Conservation (phyloP, 2,329 filamentous ascomycete species). For the Nothopassalora personata region DNA sequence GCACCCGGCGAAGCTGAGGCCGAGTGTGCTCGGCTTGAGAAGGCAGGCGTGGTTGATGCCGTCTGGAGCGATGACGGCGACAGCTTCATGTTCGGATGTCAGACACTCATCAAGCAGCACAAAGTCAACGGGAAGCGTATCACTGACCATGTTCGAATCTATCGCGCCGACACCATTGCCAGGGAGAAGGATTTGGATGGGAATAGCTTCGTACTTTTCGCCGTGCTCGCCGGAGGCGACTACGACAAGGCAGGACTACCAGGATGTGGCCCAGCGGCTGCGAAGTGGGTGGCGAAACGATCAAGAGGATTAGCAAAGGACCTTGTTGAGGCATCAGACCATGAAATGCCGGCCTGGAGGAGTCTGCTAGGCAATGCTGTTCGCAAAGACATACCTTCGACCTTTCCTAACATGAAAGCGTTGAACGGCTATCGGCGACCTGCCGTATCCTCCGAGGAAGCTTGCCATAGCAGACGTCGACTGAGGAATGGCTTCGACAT, state of each 20-base stretch:
- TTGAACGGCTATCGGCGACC: constrained; percentile 37
- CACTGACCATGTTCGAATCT: constrained; percentile 30
- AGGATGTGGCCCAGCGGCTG: constrained; percentile 34
- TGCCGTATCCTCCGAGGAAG: constrained; percentile 30
- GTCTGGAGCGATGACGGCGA: constrained; percentile 48
- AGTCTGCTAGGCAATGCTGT: constrained; percentile 18
- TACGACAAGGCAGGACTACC: constrained; percentile 36
- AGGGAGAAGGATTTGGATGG: constrained; percentile 30
- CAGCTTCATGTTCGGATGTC: constrained; percentile 45
- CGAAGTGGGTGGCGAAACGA: constrained; percentile 25
- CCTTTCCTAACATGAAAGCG: constrained; percentile 25
- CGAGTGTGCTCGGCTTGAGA: constrained; percentile 44
- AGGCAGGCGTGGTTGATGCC: constrained; percentile 43
- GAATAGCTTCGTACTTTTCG: constrained; percentile 38
- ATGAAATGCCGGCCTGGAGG: constrained; percentile 26
- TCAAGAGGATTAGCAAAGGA: constrained; percentile 32
- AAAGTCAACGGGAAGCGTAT: constrained; percentile 35
- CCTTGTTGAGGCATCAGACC: constrained; percentile 23
- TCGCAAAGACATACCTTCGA: constrained; percentile 18
- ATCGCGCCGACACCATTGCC: constrained; percentile 28
- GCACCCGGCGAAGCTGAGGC: constrained; percentile 45
- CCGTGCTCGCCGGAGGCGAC: constrained; percentile 40
- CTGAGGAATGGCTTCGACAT: constrained; percentile 30
- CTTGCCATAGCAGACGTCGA: constrained; percentile 27
- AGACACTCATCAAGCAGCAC: constrained; percentile 35